Conservation (phyloP, 306 rosid species). For the Lathyrus sativus region DNA sequence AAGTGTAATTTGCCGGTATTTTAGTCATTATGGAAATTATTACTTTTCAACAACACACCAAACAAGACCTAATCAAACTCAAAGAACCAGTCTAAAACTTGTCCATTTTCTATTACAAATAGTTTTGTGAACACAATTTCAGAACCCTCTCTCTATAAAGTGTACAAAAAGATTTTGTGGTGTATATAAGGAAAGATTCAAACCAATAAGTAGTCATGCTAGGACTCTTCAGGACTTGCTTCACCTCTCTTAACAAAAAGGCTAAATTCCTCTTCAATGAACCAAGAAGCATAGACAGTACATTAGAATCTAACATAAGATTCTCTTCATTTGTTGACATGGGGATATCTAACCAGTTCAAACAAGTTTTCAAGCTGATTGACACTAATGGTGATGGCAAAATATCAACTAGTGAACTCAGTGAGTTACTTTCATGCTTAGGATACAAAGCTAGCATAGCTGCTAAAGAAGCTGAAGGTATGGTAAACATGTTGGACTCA, state of each 20-base stretch:
- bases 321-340: constrained; percentile 47
- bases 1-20: constrained; percentile 12
- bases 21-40: not conserved
- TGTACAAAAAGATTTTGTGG: not conserved
- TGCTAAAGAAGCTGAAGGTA: constrained; percentile 59
- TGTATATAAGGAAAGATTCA: not conserved
- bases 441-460: constrained; percentile 48
- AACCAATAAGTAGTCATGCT: not conserved
- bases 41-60: constrained; percentile 16
- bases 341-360: constrained; percentile 58
- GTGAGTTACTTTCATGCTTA: constrained; percentile 52
- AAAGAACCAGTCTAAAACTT: not conserved
- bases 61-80: constrained; percentile 10
- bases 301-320: constrained; percentile 4
- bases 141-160: constrained; percentile 9
- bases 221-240: constrained; percentile 23
- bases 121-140: not conserved
- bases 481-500: constrained; percentile 58
- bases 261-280: constrained; percentile 32
- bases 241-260: constrained; percentile 43
- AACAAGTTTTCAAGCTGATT: constrained; percentile 61
- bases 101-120: not conserved
- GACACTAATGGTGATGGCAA: constrained; percentile 71
- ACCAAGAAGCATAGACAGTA: constrained; percentile 4
- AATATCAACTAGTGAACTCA: constrained; percentile 60